Conservation (phyloP, 352 stramenopile genomes). For the Pythium chondricola region DNA sequence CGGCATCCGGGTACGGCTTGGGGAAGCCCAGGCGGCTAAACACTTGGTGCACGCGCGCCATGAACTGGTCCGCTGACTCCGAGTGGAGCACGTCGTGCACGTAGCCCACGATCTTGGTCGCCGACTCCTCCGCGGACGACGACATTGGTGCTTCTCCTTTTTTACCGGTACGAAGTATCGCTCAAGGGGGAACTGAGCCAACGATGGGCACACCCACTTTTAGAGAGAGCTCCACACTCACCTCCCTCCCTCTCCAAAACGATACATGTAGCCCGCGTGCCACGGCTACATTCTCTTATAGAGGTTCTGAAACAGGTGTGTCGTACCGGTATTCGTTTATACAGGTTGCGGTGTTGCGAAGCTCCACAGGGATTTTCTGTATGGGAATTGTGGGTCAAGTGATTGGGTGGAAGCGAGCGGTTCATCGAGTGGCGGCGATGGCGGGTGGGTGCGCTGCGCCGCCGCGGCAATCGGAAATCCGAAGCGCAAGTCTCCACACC, state of each 20-base stretch:
- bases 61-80: conserved; percentile 53
- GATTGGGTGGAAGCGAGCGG: conserved; percentile 13
- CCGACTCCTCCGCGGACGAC: conserved; percentile 41
- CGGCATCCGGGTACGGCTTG: conserved; percentile 80
- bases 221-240: no score
- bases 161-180: no score
- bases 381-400: background rate
- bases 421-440: background rate
- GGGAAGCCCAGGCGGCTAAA: conserved; percentile 66
- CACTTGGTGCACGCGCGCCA: conserved; percentile 60
- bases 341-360: conserved; percentile 15
- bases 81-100: conserved; percentile 81
- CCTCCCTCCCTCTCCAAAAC: no score
- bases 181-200: no score
- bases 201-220: no score
- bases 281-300: no score
- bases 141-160: conserved; percentile 20
- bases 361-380: conserved; percentile 14
- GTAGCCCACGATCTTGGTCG: conserved; percentile 56
- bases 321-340: no score
- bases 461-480: conserved; percentile 26
- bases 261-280: no score
- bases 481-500: conserved; percentile 81
- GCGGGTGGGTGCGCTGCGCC: background rate
- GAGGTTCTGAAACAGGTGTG: no score